Percentiles rank a stretch among this genome's conserved stretches.
phyloP scores from a whole-genome alignment of 23 red algal genomes.

The Cyanidiococcus yangmingshanensis region DNA sequence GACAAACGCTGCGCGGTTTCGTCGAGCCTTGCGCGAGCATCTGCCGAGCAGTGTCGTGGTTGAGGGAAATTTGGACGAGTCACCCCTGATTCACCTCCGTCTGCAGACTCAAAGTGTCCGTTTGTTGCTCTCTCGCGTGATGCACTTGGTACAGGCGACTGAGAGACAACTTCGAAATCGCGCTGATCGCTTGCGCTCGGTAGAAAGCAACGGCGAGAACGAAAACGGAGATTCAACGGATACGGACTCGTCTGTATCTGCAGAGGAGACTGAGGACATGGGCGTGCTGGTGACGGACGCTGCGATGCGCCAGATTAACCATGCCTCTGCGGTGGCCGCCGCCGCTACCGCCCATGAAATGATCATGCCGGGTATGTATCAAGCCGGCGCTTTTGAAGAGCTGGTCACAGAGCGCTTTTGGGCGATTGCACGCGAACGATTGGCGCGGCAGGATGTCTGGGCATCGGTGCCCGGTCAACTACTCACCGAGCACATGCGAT shows the following conservation, averaged over 20 bases:
- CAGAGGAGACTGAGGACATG: background rate
- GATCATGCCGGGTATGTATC: background rate
- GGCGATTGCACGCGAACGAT: background rate
- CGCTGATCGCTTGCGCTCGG: background rate
- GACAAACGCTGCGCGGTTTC: conserved; percentile 31
- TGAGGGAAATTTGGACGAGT: conserved; percentile 32
- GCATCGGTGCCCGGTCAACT: background rate
- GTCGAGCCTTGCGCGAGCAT: conserved; percentile 5
- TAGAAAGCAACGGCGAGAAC: background rate
- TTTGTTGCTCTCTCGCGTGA: background rate
- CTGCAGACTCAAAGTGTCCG: background rate
- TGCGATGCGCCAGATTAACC: background rate
- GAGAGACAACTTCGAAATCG: background rate
- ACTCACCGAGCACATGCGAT: background rate
- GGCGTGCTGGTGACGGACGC: background rate
- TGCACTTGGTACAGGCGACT: conserved; percentile 13
- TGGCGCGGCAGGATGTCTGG: background rate
- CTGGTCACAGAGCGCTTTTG: conserved; percentile 3
- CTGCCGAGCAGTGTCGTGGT: conserved; percentile 30
- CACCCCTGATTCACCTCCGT: conserved; percentile 52
- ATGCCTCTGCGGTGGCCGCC: conserved; percentile 6
- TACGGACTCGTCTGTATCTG: background rate
- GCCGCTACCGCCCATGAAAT: conserved; percentile 1
- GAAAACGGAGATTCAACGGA: background rate
- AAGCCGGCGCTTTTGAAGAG: conserved; percentile 1